Evolutionary conservation across 1,284 basidiomycete genomes (phyloP), one percentile per base, ranked within the genome.

Genomic region (Pseudozyma sp.): DNA sequence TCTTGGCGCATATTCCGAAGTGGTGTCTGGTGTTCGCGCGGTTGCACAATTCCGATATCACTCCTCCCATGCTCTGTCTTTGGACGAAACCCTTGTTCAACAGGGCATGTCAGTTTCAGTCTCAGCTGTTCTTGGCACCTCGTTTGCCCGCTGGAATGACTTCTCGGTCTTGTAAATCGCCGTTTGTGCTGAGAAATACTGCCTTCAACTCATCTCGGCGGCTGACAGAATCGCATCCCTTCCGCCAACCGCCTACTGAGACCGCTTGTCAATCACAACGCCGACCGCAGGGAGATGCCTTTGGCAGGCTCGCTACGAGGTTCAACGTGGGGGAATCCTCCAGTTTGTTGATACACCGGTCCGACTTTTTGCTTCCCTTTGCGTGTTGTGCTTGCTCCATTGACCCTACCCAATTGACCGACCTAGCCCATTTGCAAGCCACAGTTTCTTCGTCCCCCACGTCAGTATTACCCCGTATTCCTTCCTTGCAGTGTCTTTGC

Each of bases 81-180:
- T 44, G 10, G 16, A 4, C 19, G 51, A 38, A 21, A 31, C 43
- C 31, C 43, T 31, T 31, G 25, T 31, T 11, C 31, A 47, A 16
- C 18, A 18, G 31, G 43, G 52, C 52, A 45, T 45, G 52, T 54
- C 51, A 12, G 13, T 36, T 55, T 55, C 34, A 45, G 18, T 36
- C 53, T 55, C 53, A 47, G 53, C 45, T 35, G 16, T 31, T 55
- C 53, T 55, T 55, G 53, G 53, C 53, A 47, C 16, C 42, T 5
- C 13, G 40, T 16, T 44, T 13, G 25, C 7, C 21, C 39, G 16
- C 16, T n/a, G 16, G 12, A 40, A n/a, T 40, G 39, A n/a, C 16
- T 40, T 40, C 39, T 31, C 25, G 25, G 25, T 31, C 25, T 31
- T 3, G 25, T 31, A 31, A 31, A 3, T 40, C 39, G 12, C 16